Base-by-base conservation (phyloP, 1,139 yeast genomes). In the Candida sojae region DNA sequence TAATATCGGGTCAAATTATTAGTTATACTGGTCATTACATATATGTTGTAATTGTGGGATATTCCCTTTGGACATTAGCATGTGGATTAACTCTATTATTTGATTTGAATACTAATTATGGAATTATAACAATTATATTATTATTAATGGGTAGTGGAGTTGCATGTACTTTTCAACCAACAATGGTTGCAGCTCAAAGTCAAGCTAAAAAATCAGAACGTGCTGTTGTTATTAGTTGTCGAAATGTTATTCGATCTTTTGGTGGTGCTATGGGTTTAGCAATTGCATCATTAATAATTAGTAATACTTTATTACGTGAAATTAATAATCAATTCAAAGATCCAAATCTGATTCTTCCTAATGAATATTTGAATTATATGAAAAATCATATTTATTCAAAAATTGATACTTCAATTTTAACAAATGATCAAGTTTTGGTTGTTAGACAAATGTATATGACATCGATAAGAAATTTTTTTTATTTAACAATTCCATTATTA, bases 261-360 rank as follows among this genome's bases (percentile, higher is more conserved):
- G 84, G 85, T 13, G 83, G 82, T 17, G 72, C 84, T 2, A 56
- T 78, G 36, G 84, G 84, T 0, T 61, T 80, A 39, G 82, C 84
- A 0, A 59, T 75, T 2, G 67, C 71, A 17, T 71, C 76, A 0
- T 63, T 75, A 12, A 70, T 79, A 10, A 62, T 78, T 38, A 69
- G 79, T 33, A 77, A 75, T 53, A 60, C 70, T 1, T 59, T 77
- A 45, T 52, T 68, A 28, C 47, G 50, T 17, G 57, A 66, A 31
- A 51, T 73, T n/a, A 51, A 56, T 11, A 43, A 26, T 7, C 46
- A 50, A 43, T 17, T 7, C 46, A 50, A 35, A 13, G 39, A 48
- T 23, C 36, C 49, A 29, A 52, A 62, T 32, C 41, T 31, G 37
- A 39, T 45, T 25, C 25, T 45, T 2, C 57, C 66, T 1, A 46